phyloP scores from a whole-genome alignment of 1,284 basidiomycete genomes.

The Naganishia liquefaciens region DNA sequence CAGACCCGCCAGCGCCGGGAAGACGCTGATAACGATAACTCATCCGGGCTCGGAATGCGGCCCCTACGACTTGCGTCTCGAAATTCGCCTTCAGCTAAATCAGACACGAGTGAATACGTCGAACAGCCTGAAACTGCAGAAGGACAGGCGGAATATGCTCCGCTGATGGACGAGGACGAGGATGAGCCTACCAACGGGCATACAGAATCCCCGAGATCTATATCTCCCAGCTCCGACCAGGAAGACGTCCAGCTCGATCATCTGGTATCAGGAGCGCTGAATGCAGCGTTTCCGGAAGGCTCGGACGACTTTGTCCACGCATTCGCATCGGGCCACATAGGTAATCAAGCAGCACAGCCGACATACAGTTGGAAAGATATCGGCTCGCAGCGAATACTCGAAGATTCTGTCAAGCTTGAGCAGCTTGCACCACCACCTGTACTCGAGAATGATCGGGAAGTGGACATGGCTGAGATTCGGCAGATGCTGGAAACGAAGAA shows the following conservation, averaged over 20 bases:
- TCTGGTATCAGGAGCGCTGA: constrained; percentile 9
- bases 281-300: constrained; percentile 3
- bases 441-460: background rate
- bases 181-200: background rate
- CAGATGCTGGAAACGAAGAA: constrained; percentile 26
- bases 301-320: constrained; percentile 19
- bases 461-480: constrained; percentile 34
- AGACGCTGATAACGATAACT: constrained; percentile 30
- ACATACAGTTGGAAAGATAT: constrained; percentile 28
- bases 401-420: constrained; percentile 8
- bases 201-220: constrained; percentile 25
- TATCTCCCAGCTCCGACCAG: background rate
- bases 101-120: constrained; percentile 1
- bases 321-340: background rate
- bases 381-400: constrained; percentile 33
- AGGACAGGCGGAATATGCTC: constrained; percentile 7
- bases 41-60: constrained; percentile 31
- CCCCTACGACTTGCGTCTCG: constrained; percentile 12
- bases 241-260: constrained; percentile 3
- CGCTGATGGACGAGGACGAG: constrained; percentile 20
- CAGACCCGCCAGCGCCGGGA: constrained; percentile 1
- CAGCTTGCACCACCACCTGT: background rate
- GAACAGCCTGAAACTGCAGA: constrained; percentile 1
- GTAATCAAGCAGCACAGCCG: background rate
- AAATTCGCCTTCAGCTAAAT: background rate